Evolutionary conservation across 148 eudicot species (phyloP), one percentile per base, ranked within the genome.

Genomic region (Bassia scoparia): DNA sequence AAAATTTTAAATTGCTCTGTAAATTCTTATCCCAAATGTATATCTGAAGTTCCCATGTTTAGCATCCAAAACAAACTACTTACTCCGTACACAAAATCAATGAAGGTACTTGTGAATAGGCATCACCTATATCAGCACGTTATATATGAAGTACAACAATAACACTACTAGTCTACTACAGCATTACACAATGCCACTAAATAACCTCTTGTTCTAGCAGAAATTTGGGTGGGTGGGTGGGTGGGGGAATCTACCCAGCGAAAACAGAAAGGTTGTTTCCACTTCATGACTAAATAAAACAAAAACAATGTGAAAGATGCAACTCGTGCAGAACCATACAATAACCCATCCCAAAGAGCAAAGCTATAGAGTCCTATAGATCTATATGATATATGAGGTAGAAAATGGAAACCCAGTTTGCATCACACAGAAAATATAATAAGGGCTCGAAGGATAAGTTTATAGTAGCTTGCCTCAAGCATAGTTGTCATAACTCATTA

Each of bases 61-160:
- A 31, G 67, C n/a, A 72, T 44, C 52, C 69, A 43, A 43, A 3
- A 63, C 23, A n/a, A n/a, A n/a, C n/a, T n/a, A n/a, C n/a, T n/a
- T 6, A 12, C 53, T 23, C 24, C n/a, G n/a, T n/a, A n/a, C n/a
- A n/a, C n/a, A n/a, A n/a, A n/a, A n/a, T n/a, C n/a, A n/a, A n/a
- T n/a, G n/a, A n/a, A n/a, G n/a, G n/a, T n/a, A n/a, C n/a, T n/a
- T 16, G 21, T 68, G 46, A 5, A 49, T 1, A 48, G 69, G 27
- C 31, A 3, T 65, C 18, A 20, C 68, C 24, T 2, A 23, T 35
- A 4, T 41, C 24, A 41, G 43, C 18, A 66, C 69, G 43, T 21
- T 2, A 31, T n/a, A 29, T 13, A 9, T 7, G 56, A 48, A 24
- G 48, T 30, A 68, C 24, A 15, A 6, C 12, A 7, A 38, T 7